Percentiles rank a stretch among this genome's conserved stretches.
Evolutionary conservation across 2,329 filamentous ascomycete genomes (phyloP).

Genomic region (Zymoseptoria crescenta): DNA sequence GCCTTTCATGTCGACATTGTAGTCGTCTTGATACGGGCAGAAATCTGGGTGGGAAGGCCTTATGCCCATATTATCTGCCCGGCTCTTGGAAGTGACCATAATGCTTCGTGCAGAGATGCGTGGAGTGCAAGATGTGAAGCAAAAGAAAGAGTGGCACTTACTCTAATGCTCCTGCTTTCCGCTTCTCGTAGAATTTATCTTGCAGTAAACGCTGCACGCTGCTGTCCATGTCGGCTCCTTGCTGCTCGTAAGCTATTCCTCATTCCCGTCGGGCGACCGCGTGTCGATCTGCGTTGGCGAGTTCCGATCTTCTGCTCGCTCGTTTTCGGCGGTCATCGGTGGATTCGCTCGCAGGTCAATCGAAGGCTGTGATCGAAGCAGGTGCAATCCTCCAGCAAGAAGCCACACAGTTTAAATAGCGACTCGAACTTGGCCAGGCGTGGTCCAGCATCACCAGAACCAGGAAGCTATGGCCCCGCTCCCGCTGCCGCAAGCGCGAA

Average conservation of each 20-base stretch:
- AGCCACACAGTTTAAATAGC: background rate
- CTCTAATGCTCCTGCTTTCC: slow-evolving; percentile 94
- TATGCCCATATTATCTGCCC: background rate
- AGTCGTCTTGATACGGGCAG: slow-evolving; percentile 14
- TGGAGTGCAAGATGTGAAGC: background rate
- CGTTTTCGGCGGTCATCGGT: background rate
- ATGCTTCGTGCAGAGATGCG: background rate
- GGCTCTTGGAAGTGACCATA: background rate
- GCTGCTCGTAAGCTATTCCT: background rate
- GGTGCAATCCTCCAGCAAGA: background rate
- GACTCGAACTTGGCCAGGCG: background rate
- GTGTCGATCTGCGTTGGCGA: background rate
- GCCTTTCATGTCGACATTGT: slow-evolving; percentile 9
- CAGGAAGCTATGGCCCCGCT: background rate
- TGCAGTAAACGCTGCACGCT: slow-evolving; percentile 85
- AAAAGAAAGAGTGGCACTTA: slow-evolving; percentile 42
- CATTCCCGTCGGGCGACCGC: background rate
- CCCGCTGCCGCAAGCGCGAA: background rate
- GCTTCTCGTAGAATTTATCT: slow-evolving; percentile 97
- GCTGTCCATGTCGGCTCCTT: slow-evolving; percentile 61
- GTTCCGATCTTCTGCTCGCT: background rate
- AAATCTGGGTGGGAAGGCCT: background rate
- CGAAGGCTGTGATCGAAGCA: background rate
- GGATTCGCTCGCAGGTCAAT: background rate
- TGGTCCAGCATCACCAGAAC: background rate